These are phyloP conservation scores for Orbilia brochopaga DNA, from an alignment of 2,329 filamentous ascomycete species.

Conservation along the genomic window DNA sequence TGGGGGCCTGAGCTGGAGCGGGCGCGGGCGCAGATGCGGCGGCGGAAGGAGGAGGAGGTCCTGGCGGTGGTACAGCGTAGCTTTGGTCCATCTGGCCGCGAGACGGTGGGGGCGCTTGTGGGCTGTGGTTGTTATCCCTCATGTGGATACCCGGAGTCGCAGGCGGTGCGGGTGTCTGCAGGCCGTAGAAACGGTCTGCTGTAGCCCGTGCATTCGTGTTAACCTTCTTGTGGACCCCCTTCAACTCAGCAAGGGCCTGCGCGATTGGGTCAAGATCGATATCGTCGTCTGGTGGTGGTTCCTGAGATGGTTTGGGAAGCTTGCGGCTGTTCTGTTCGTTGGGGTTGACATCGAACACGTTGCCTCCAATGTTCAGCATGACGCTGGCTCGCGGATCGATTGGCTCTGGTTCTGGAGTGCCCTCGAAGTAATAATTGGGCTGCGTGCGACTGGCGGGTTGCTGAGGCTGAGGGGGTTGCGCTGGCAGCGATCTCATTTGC, in stretches of 20 bases:
- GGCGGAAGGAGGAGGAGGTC: conserved; percentile 60
- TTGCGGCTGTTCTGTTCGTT: conserved; percentile 61
- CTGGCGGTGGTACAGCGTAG: conserved; percentile 52
- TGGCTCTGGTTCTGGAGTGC: conserved; percentile 72
- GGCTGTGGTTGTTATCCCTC: conserved; percentile 13
- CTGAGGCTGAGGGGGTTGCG: conserved; percentile 24
- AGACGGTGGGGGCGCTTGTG: conserved; percentile 12
- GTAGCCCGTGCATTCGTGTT: conserved; percentile 70
- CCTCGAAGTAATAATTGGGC: conserved; percentile 56
- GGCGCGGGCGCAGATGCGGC: conserved; percentile 7
- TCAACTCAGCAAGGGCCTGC: conserved; percentile 87
- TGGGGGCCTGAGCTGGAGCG: conserved; percentile 48
- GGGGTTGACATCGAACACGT: conserved; percentile 87
- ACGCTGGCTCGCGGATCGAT: conserved; percentile 92
- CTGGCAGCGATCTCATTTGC: conserved; percentile 10
- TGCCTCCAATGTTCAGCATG: conserved; percentile 91
- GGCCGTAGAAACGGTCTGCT: conserved; percentile 94
- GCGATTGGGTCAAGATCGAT: conserved; percentile 78
- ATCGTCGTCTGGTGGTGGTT: conserved; percentile 45
- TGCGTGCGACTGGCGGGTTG: conserved; percentile 47
- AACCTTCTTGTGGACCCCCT: conserved; percentile 81
- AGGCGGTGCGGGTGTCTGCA: conserved; percentile 75
- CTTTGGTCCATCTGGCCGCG: conserved; percentile 33
- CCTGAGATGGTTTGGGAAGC: conserved; percentile 58
- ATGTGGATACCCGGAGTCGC: conserved; percentile 57